Base-by-base conservation (phyloP, 1,139 yeast genomes). In the Suhomyces yuchorum region DNA sequence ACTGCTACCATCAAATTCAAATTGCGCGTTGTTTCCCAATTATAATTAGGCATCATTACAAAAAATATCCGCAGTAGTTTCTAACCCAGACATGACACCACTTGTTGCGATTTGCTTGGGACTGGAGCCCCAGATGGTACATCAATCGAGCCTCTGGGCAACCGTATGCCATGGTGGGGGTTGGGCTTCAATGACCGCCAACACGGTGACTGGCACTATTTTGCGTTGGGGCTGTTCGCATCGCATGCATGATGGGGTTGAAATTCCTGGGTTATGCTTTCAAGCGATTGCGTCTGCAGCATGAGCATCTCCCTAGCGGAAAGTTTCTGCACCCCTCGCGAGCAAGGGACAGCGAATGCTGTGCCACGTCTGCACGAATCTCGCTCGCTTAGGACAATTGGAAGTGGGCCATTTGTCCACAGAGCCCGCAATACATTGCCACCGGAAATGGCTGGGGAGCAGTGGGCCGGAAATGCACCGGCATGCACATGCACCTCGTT, bases 371-470 rank as follows among this genome's bases (percentile, higher is more conserved):
- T 20, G 14, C 26, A 20, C 38, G 5, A 35, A 35, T 35, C 38
- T 35, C 38, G 38, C 38, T 35, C 38, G 38, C 38, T 35, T 35
- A 35, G 26, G 26, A 33, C 20, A 33, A 30, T 30, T 14, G 18
- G 26, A n/a, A n/a, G n/a, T n/a, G n/a, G n/a, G n/a, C n/a, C n/a
- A n/a, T n/a, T n/a, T n/a, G n/a, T n/a, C n/a, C n/a, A n/a, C n/a
- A n/a, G n/a, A n/a, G n/a, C n/a, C n/a, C n/a, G n/a, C n/a, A n/a
- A n/a, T n/a, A n/a, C n/a, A n/a, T n/a, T n/a, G n/a, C n/a, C n/a
- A n/a, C n/a, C n/a, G n/a, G n/a, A n/a, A n/a, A n/a, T n/a, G n/a
- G n/a, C n/a, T n/a, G n/a, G n/a, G n/a, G n/a, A n/a, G n/a, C n/a
- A n/a, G n/a, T n/a, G n/a, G n/a, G n/a, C n/a, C n/a, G n/a, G n/a